A percentile compares a stretch with the other conserved stretches of the same genome.
Conservation (phyloP, 139 green algal genomes). For the Gonium pectorale region DNA sequence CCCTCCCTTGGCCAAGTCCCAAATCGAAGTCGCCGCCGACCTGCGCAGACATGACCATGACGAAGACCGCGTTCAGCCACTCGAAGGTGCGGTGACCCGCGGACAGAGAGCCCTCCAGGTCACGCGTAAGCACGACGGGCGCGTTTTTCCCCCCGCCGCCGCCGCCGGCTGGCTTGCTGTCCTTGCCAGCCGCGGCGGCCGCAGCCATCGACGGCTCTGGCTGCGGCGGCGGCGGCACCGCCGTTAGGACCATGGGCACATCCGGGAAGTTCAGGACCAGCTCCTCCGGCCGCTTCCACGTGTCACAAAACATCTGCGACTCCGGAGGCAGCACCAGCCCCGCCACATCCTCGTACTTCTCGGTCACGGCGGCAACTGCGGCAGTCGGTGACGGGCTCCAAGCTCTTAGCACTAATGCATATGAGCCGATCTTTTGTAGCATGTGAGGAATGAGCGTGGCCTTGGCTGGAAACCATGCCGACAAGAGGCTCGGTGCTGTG, state of each 20-base stretch:
- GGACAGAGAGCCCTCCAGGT: slow-evolving; percentile 64
- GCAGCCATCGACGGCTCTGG: slow-evolving; percentile 13
- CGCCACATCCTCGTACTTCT: slow-evolving; percentile 72
- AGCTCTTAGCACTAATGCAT: too few relatives aligned
- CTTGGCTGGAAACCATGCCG: too few relatives aligned
- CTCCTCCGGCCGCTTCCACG: slow-evolving; percentile 81
- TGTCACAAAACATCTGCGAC: slow-evolving; percentile 66
- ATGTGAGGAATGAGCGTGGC: too few relatives aligned
- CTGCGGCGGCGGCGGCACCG: background rate
- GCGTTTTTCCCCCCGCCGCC: background rate
- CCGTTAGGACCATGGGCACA: slow-evolving; percentile 60
- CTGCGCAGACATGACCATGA: slow-evolving; percentile 56
- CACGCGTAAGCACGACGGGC: slow-evolving; percentile 19
- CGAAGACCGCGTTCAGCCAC: slow-evolving; percentile 72
- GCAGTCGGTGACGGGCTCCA: too few relatives aligned
- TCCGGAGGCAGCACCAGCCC: slow-evolving; percentile 62
- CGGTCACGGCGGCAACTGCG: slow-evolving; percentile 37
- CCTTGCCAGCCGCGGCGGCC: background rate
- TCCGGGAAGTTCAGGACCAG: slow-evolving; percentile 64
- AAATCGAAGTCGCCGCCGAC: too few relatives aligned
- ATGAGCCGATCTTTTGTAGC: too few relatives aligned
- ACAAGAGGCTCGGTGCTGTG: too few relatives aligned
- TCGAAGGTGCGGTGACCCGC: slow-evolving; percentile 72
- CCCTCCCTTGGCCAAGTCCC: too few relatives aligned
- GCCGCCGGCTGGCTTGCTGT: background rate